Conservation (phyloP, 192 early-diverging fungal species). For the Coemansia asiatica region DNA sequence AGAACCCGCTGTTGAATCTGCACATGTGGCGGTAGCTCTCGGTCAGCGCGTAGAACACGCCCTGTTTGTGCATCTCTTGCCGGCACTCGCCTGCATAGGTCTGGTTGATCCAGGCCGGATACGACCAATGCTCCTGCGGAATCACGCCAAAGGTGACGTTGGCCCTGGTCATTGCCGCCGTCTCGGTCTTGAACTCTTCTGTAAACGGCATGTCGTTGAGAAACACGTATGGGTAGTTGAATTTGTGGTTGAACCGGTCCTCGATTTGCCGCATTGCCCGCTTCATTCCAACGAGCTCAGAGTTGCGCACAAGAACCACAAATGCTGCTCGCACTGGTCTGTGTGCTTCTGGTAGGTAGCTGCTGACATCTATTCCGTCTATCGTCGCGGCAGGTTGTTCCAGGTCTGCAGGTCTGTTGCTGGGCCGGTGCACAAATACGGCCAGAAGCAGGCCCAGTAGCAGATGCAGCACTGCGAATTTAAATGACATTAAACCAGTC, state of each 20-base stretch:
- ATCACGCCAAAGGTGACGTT: constrained; percentile 66
- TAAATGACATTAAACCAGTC: constrained; percentile 6
- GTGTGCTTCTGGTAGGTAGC: constrained; percentile 20
- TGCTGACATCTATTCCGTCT: constrained; percentile 15
- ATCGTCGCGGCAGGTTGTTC: not conserved
- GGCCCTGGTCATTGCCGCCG: constrained; percentile 54
- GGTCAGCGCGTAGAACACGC: constrained; percentile 65
- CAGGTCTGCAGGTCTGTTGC: not conserved
- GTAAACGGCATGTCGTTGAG: constrained; percentile 78
- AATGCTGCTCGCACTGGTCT: constrained; percentile 50
- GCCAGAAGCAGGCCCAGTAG: constrained; percentile 35
- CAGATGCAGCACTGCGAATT: constrained; percentile 19
- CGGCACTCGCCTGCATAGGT: constrained; percentile 56
- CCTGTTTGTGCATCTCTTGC: constrained; percentile 55
- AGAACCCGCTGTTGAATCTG: constrained; percentile 76
- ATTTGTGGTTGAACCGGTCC: constrained; percentile 75
- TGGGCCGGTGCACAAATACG: constrained; percentile 8
- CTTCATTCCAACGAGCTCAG: constrained; percentile 63
- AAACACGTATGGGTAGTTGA: constrained; percentile 85
- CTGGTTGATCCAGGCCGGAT: constrained; percentile 77
- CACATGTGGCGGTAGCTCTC: constrained; percentile 80
- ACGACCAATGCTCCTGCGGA: constrained; percentile 75
- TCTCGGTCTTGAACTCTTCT: constrained; percentile 63
- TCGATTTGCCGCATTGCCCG: constrained; percentile 72
- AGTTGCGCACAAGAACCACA: constrained; percentile 76